Percentiles rank a stretch among this genome's conserved stretches.
These are phyloP conservation scores for Fusarium annulatum DNA, from an alignment of 2,329 filamentous ascomycete species.

Conservation along the genomic window DNA sequence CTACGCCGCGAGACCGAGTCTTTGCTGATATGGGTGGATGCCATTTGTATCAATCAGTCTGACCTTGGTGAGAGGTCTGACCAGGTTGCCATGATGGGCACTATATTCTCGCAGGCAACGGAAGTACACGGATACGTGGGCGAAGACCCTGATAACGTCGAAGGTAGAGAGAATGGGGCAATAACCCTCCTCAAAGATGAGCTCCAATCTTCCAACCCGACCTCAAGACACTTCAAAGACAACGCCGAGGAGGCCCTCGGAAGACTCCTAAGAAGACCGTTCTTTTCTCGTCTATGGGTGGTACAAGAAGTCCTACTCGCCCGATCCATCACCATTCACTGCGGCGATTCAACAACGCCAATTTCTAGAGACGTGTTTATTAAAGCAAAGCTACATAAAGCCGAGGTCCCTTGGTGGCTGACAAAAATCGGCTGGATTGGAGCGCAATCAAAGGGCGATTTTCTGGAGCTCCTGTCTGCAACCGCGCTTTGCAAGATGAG, in stretches of 20 bases:
- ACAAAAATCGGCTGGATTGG: slow-evolving; percentile 8
- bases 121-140: slow-evolving; percentile 23
- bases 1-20: neutral
- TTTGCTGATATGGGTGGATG: slow-evolving; percentile 23
- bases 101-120: slow-evolving; percentile 14
- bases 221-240: neutral
- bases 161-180: neutral
- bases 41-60: slow-evolving; percentile 26
- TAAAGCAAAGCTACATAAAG: neutral
- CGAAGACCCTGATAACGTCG: neutral
- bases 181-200: neutral
- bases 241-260: neutral
- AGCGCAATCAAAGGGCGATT: neutral
- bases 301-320: slow-evolving; percentile 27
- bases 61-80: slow-evolving; percentile 20
- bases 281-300: slow-evolving; percentile 26
- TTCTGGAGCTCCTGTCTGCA: slow-evolving; percentile 8
- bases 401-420: slow-evolving; percentile 13
- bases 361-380: slow-evolving; percentile 1
- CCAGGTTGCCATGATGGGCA: slow-evolving; percentile 24
- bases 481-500: slow-evolving; percentile 11
- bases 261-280: slow-evolving; percentile 10
- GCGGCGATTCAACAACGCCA: neutral
- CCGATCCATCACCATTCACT: slow-evolving; percentile 7
- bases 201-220: neutral